Evolutionary conservation across 495 filamentous ascomycete genomes (phyloP).

Genomic region (Aspergillus steynii): DNA sequence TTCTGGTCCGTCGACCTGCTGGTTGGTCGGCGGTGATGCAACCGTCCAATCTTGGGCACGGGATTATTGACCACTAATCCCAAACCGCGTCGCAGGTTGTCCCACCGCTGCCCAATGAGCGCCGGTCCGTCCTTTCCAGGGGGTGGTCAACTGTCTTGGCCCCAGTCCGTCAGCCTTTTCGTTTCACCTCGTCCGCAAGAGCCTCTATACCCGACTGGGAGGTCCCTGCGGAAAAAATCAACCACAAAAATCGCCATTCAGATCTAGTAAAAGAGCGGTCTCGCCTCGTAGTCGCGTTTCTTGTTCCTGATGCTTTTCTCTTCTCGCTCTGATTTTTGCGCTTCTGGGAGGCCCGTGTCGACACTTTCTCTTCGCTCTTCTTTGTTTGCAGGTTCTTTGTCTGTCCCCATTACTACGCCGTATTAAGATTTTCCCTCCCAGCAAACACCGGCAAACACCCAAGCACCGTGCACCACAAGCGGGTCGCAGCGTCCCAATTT

Average conservation of each 20-base stretch:
- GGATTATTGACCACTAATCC: neutral
- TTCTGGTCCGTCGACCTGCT: too few species aligned
- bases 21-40: too few species aligned
- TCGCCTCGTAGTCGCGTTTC: conserved; percentile 5
- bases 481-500: conserved; percentile 17
- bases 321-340: conserved; percentile 6
- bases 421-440: neutral
- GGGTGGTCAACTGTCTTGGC: conserved; percentile 13
- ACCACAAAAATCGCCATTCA: conserved; percentile 16
- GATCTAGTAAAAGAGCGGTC: conserved; percentile 23
- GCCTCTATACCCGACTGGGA: conserved; percentile 17
- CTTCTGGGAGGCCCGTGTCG: conserved; percentile 3
- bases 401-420: neutral
- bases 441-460: conserved; percentile 8
- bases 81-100: conserved; percentile 1
- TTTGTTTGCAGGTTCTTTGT: neutral
- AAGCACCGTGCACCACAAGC: conserved; percentile 22
- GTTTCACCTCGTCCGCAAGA: conserved; percentile 23
- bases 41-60: neutral
- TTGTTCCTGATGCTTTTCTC: conserved; percentile 8
- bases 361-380: neutral
- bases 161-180: conserved; percentile 18
- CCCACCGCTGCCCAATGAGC: conserved; percentile 4
- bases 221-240: conserved; percentile 15
- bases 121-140: conserved; percentile 18